These are phyloP conservation scores for Fusarium dlaminii DNA, from an alignment of 2,329 filamentous ascomycete species.

Conservation along the genomic window DNA sequence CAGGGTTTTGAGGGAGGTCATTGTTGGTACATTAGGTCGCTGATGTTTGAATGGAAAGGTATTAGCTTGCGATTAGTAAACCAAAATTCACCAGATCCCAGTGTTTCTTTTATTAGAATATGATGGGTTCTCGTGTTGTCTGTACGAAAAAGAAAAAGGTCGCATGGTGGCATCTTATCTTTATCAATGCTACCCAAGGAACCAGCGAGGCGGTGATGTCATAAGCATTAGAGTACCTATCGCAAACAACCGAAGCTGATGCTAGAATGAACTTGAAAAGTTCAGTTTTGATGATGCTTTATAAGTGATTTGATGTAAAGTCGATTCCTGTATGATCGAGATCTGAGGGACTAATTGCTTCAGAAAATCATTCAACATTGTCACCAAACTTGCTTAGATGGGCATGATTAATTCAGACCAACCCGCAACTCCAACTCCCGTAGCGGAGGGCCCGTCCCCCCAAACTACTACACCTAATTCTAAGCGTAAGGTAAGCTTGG, in stretches of 20 bases:
- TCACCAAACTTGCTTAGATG: constrained; percentile 15
- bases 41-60: neutral
- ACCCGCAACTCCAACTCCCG: neutral
- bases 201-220: neutral
- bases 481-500: neutral
- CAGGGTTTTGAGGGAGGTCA: neutral
- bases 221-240: neutral
- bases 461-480: neutral
- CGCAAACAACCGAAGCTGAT: neutral
- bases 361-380: neutral
- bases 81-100: neutral
- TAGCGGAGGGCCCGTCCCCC: neutral
- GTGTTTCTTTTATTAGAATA: constrained; percentile 13
- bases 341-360: constrained; percentile 2
- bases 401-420: constrained; percentile 27
- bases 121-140: constrained; percentile 8
- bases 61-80: neutral
- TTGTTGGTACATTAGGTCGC: neutral
- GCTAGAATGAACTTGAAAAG: constrained; percentile 2
- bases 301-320: constrained; percentile 19
- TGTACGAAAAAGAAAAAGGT: constrained; percentile 14
- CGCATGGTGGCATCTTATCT: neutral
- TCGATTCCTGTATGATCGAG: constrained; percentile 5
- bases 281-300: constrained; percentile 11
- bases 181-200: neutral